phyloP scores from a whole-genome alignment of 495 filamentous ascomycete genomes.

The Viridothelium virens region DNA sequence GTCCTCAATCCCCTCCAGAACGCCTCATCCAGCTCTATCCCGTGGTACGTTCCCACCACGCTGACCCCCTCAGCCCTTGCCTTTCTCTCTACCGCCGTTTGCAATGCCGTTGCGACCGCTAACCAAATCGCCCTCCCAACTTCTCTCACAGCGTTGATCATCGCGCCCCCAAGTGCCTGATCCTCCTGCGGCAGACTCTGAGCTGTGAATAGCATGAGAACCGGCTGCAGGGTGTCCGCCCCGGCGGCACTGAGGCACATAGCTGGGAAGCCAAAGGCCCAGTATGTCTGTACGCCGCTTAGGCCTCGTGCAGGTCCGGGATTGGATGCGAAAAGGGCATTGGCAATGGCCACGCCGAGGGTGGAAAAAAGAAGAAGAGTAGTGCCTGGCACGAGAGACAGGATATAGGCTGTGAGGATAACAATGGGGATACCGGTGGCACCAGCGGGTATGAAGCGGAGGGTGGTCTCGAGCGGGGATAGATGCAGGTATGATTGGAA shows the following conservation, averaged over 20 bases:
- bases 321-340: constrained; percentile 52
- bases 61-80: constrained; percentile 36
- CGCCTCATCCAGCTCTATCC: constrained; percentile 27
- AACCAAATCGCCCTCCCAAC: constrained; percentile 51
- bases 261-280: constrained; percentile 51
- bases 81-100: constrained; percentile 45
- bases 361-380: constrained; percentile 49
- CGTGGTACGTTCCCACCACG: constrained; percentile 19
- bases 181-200: constrained; percentile 50
- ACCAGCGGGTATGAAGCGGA: constrained; percentile 55
- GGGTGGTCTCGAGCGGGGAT: constrained; percentile 47
- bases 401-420: constrained; percentile 47
- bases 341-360: constrained; percentile 40
- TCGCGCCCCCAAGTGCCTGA: constrained; percentile 52
- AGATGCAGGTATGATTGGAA: constrained; percentile 54
- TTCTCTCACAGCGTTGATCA: constrained; percentile 53
- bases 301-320: constrained; percentile 24
- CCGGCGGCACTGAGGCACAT: constrained; percentile 53
- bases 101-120: constrained; percentile 50
- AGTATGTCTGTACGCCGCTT: constrained; percentile 44
- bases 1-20: constrained; percentile 46
- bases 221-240: constrained; percentile 52
- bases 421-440: constrained; percentile 44
- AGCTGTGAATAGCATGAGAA: constrained; percentile 52
- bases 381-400: constrained; percentile 45